A percentile compares a stretch with the other conserved stretches of the same genome.
Conservation (phyloP, 2,329 filamentous ascomycete genomes). For the Ophiocordyceps camponoti-leonardi region DNA sequence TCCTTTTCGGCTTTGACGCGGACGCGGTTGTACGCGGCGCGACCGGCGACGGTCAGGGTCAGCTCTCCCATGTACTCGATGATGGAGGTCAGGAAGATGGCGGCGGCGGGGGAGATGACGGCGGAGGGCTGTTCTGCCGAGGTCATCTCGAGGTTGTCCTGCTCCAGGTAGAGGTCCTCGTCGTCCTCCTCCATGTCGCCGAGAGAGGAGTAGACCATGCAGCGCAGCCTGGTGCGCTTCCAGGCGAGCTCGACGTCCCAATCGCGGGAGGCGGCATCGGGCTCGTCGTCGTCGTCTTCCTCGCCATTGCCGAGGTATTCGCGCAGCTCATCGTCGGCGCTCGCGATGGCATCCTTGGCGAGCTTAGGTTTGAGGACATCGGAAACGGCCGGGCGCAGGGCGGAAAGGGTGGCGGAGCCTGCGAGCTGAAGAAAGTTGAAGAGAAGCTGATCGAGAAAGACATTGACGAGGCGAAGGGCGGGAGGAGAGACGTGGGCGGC, state of each 20-base stretch:
- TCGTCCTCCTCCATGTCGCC: conserved; percentile 97
- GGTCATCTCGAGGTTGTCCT: conserved; percentile 51
- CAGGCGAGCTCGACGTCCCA: conserved; percentile 90
- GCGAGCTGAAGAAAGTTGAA: conserved; percentile 76
- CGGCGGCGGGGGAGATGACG: conserved; percentile 72
- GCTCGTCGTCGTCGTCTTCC: conserved; percentile 54
- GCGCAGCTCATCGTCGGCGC: conserved; percentile 70
- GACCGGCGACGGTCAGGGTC: conserved; percentile 69
- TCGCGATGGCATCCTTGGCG: conserved; percentile 66
- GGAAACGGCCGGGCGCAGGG: conserved; percentile 64
- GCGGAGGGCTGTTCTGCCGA: conserved; percentile 42
- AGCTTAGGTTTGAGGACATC: conserved; percentile 83
- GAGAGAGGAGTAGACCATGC: conserved; percentile 95
- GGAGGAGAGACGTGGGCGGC: conserved; percentile 55
- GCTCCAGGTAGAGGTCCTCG: conserved; percentile 73
- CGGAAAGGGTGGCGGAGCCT: conserved; percentile 57
- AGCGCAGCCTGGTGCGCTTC: conserved; percentile 82
- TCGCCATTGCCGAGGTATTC: conserved; percentile 72
- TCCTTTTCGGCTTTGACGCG: conserved; percentile 41
- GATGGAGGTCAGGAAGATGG: conserved; percentile 91
- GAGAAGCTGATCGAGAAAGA: conserved; percentile 82
- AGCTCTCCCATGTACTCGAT: conserved; percentile 90
- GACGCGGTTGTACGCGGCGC: conserved; percentile 60
- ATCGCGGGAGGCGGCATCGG: conserved; percentile 29
- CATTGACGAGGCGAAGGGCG: conserved; percentile 68